These are phyloP conservation scores for Yamadazyma olivae DNA, from an alignment of 805 yeast species.

Conservation along the genomic window DNA sequence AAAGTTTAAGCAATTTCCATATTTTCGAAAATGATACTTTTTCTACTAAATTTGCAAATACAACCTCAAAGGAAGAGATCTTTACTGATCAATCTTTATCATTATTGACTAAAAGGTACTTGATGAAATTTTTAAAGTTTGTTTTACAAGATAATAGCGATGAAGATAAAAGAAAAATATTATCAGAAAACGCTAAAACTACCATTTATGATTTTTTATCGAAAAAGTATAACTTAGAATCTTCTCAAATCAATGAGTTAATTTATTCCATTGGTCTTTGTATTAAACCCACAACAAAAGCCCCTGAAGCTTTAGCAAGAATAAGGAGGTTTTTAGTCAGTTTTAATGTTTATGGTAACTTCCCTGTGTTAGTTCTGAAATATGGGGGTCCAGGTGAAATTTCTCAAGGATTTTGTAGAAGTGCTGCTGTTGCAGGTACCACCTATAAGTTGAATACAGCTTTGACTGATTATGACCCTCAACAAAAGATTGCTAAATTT, in stretches of 20 bases:
- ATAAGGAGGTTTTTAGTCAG: conserved; percentile 81
- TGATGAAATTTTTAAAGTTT: conserved; percentile 91
- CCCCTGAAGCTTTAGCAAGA: conserved; percentile 74
- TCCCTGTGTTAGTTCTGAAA: conserved; percentile 88
- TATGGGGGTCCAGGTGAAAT: conserved; percentile 96
- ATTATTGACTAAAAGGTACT: conserved; percentile 70
- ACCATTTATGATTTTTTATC: conserved; percentile 60
- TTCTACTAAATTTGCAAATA: conserved; percentile 69
- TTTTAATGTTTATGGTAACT: conserved; percentile 88
- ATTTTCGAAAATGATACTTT: conserved; percentile 91
- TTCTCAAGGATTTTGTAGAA: conserved; percentile 94
- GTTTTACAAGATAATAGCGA: conserved; percentile 59
- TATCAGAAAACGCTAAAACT: conserved; percentile 53
- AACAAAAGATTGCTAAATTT: conserved; percentile 63
- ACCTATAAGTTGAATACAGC: conserved; percentile 80
- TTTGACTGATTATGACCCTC: conserved; percentile 62
- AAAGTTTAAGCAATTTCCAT: conserved; percentile 83
- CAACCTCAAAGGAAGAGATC: conserved; percentile 80
- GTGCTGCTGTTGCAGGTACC: conserved; percentile 98
- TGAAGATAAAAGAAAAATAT: conserved; percentile 54
- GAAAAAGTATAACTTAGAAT: conserved; percentile 65
- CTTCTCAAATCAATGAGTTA: conserved; percentile 77
- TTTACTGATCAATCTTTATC: conserved; percentile 83
- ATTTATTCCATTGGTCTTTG: conserved; percentile 85
- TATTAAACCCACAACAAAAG: conserved; percentile 53